Base-by-base conservation (phyloP, 805 yeast species). In the Isabelozyma rhagii region DNA sequence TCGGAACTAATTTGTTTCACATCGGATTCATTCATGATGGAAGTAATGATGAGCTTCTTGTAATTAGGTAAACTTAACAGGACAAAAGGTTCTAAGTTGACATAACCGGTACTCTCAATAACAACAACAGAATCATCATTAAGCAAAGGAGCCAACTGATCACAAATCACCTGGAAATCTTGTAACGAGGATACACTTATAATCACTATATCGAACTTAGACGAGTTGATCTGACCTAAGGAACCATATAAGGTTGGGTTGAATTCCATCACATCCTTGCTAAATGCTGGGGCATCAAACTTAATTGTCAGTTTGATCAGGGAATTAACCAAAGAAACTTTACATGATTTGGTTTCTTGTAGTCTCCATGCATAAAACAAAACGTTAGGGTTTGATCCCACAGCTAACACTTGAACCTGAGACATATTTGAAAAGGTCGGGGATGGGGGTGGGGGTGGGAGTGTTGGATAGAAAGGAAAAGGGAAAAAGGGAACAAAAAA, bases 41-140 rank as follows among this genome's bases (percentile, higher is more conserved):
- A 80, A 48, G 81, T 69, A 14, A 83, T 72, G 21, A 62, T 53
- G 39, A 64, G 52, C 34, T 61, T 54, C 34, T 74, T 50, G 67
- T 63, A 54, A 52, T 65, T 57, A 13, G 69, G 58, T 49, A 74
- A 63, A 15, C 73, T 70, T 62, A 80, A 69, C 55, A 71, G 74
- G 39, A 85, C 77, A 61, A 86, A 86, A 7, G 88, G 87, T 63
- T 87, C 93, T 47, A 87, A 64, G 62, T 85, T 85, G 49, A 87
- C 80, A 61, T 80, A 87, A 4, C 89, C 89, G 1, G 89, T 81
- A 45, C 84, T 79, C 66, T 87, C 96, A 38, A 87, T 68, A 25
- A 87, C 68, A 2, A 87, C 68, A 34, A 83, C 69, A 25, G 90
- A 77, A 62, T 77, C 52, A 8, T 55, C 47, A 43, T 62, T 53